A percentile compares a stretch with the other conserved stretches of the same genome.
These are phyloP conservation scores for Persicaria maculosa DNA, from an alignment of 148 eudicot genomes.

Conservation along the genomic window DNA sequence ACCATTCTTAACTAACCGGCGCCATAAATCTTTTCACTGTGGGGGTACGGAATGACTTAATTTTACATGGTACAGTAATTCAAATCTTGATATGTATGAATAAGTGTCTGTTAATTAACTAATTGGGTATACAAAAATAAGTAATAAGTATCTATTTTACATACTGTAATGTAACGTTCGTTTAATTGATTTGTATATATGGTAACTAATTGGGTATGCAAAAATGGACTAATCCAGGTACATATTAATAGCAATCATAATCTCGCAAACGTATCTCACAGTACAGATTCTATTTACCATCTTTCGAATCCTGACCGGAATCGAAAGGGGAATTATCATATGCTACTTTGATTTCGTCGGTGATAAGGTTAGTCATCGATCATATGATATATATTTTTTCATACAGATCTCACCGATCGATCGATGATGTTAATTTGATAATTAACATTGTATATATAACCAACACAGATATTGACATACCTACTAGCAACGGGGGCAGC, in stretches of 20 bases:
- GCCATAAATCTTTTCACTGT: no score
- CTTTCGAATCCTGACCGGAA: neutral
- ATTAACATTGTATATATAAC: no score
- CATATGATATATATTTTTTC: no score
- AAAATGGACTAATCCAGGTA: neutral
- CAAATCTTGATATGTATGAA: no score
- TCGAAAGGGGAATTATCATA: neutral
- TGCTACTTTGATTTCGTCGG: conserved; percentile 6
- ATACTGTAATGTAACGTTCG: neutral
- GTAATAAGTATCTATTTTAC: no score
- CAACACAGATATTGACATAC: conserved; percentile 6
- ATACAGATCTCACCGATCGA: no score
- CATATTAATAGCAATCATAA: neutral
- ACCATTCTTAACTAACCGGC: no score
- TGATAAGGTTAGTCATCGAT: neutral
- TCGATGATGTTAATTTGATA: neutral
- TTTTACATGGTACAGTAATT: no score
- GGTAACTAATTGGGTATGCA: neutral
- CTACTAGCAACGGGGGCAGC: conserved; percentile 7
- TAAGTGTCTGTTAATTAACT: no score
- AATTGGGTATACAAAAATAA: no score
- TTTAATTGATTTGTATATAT: neutral
- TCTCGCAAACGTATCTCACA: neutral
- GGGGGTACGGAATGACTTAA: no score
- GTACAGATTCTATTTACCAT: neutral